Evolutionary conservation across 2,329 filamentous ascomycete genomes (phyloP), one percentile per base, ranked within the genome.

Genomic region (Tolypocladium capitatum): DNA sequence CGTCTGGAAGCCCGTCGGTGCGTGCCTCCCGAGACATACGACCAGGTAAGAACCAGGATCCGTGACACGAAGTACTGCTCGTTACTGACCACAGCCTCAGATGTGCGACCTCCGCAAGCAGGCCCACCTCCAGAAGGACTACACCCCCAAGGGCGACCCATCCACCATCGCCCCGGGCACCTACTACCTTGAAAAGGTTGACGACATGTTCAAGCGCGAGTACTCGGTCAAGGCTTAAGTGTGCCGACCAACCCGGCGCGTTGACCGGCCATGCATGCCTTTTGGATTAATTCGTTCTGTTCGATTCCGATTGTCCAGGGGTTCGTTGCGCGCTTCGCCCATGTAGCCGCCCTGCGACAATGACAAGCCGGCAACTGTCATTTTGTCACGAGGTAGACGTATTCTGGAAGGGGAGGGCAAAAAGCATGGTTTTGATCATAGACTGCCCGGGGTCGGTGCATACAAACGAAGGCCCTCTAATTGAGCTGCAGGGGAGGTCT

Each of bases 131-230:
- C 78, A 89, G 73, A 91, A 90, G 74, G 71, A 80, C 71, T 92
- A 79, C 70, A 78, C 72, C 53, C 86, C 86, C 52, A 66, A 74
- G 59, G 86, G 86, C 49, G 80, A 80, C 46, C 61, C 74, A 28
- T 83, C 84, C 42, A 84, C 78, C 56, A 76, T 92, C 49, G 63
- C 64, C 51, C 68, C 76, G 50, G 83, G 80, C 50, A 80, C 81
- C 21, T 92, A 91, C 73, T 92, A 90, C 71, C 75, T 92, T 50
- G 80, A 79, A 61, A 81, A 83, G 64, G 77, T 92, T 43, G 86
- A 92, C 61, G 84, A 87, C 58, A 88, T 88, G 84, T 92, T 86
- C 81, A 82, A 84, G 72, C 80, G 86, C 60, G 77, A 78, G 63
- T 92, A 92, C 68, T 69, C 74, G 48, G 64, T 90, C 70, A 86